Percentiles rank a stretch among this genome's conserved stretches.
Evolutionary conservation across 352 stramenopile species (phyloP).

Genomic region (Globisporangium yorkense): DNA sequence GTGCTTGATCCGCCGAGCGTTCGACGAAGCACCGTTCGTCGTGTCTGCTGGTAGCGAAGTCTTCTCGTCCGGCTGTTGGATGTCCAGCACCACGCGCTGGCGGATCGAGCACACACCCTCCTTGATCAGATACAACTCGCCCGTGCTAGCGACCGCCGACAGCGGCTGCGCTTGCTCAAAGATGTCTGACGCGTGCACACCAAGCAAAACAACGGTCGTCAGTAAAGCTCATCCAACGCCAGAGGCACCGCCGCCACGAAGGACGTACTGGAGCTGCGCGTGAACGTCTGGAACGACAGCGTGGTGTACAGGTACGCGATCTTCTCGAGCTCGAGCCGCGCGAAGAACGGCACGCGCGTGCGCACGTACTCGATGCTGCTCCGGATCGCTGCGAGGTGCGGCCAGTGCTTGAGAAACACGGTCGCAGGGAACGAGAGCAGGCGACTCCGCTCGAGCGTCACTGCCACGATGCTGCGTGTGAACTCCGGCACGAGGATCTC

Average conservation of each 20-base stretch:
- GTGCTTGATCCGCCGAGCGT: not conserved
- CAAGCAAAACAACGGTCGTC: not conserved
- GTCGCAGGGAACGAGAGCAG: conserved; percentile 45
- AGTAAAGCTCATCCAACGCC: not conserved
- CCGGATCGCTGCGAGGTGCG: conserved; percentile 20
- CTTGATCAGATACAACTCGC: conserved; percentile 43
- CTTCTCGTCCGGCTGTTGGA: not conserved
- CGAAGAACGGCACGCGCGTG: conserved; percentile 31
- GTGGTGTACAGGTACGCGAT: conserved; percentile 54
- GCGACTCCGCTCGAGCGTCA: conserved; percentile 42
- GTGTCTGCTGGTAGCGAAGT: not conserved
- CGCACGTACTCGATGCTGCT: conserved; percentile 47
- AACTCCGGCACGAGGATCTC: conserved; percentile 44
- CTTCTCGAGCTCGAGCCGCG: conserved; percentile 40
- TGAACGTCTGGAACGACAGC: conserved; percentile 36
- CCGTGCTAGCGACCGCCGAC: not conserved
- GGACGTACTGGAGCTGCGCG: conserved; percentile 35
- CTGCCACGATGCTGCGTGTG: conserved; percentile 25
- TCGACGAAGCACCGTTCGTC: not conserved
- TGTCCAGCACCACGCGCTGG: conserved; percentile 16
- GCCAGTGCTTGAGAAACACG: conserved; percentile 46
- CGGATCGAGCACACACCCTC: conserved; percentile 46
- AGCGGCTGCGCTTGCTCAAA: conserved; percentile 15
- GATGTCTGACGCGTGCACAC: conserved; percentile 19
- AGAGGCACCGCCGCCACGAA: not conserved